These are phyloP conservation scores for Salvia splendens DNA, from an alignment of 257 asterid genomes.

Conservation along the genomic window DNA sequence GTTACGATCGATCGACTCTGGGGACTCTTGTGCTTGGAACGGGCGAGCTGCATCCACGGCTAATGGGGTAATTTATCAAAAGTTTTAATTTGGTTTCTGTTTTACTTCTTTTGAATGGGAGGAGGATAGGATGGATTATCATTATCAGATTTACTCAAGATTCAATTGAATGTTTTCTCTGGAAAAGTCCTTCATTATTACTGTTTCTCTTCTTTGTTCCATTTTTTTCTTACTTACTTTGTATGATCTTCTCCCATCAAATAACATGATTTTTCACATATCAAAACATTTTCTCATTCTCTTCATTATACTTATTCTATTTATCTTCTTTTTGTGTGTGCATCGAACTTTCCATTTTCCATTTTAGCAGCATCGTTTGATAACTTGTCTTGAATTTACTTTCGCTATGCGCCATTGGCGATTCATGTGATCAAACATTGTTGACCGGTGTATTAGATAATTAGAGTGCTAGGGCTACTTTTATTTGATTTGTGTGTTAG, in stretches of 20 bases:
- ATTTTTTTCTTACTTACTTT: slow-evolving; percentile 37
- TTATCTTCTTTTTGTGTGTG: too few relatives aligned
- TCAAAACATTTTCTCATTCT: slow-evolving; percentile 23
- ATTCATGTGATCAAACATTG: too few relatives aligned
- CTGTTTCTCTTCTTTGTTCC: slow-evolving; percentile 23
- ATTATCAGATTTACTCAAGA: slow-evolving; percentile 60
- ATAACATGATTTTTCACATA: slow-evolving; percentile 40
- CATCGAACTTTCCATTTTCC: too few relatives aligned
- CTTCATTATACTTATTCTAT: too few relatives aligned
- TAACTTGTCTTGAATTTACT: too few relatives aligned
- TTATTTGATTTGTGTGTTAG: too few relatives aligned
- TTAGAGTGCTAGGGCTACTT: too few relatives aligned
- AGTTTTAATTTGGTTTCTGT: slow-evolving; percentile 38
- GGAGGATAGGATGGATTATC: slow-evolving; percentile 58
- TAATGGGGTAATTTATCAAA: slow-evolving; percentile 69
- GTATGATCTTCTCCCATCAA: slow-evolving; percentile 41
- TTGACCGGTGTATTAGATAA: too few relatives aligned
- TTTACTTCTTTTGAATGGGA: slow-evolving; percentile 36
- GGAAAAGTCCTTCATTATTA: slow-evolving; percentile 45
- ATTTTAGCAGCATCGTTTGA: too few relatives aligned
- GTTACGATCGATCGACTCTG: slow-evolving; percentile 23
- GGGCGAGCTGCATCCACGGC: slow-evolving; percentile 41
- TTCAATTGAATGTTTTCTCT: slow-evolving; percentile 49
- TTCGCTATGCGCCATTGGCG: too few relatives aligned
- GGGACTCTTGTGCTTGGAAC: slow-evolving; percentile 30